A percentile compares a stretch with the other conserved stretches of the same genome.
phyloP scores from a whole-genome alignment of 2,329 filamentous ascomycete genomes.

The Grosmannia serpens region DNA sequence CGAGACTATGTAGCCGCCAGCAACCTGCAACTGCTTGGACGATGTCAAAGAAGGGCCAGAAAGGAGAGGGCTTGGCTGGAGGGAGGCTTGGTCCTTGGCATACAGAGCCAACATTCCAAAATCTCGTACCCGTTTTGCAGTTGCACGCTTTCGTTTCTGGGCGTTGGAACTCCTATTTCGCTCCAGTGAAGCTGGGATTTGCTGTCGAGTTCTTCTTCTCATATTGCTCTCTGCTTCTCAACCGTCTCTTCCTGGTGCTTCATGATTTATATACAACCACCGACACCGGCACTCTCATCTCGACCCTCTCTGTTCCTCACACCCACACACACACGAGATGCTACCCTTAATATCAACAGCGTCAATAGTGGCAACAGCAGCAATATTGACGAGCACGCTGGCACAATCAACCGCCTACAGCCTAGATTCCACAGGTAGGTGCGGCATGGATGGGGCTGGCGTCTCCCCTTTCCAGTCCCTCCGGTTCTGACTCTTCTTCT shows the following conservation, averaged over 20 bases:
- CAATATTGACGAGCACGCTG: background rate
- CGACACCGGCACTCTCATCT: background rate
- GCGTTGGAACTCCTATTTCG: background rate
- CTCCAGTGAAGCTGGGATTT: background rate
- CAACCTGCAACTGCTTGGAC: background rate
- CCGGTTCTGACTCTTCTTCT: background rate
- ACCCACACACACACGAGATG: background rate
- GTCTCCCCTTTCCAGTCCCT: background rate
- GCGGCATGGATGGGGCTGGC: background rate
- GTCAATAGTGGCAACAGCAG: background rate
- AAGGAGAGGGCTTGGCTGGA: background rate
- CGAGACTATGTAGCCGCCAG: background rate
- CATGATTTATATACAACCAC: background rate
- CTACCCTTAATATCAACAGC: background rate
- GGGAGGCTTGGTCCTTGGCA: background rate
- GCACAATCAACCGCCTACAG: constrained; percentile 4
- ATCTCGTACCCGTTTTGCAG: background rate
- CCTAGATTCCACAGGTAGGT: constrained; percentile 7
- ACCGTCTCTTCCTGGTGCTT: background rate
- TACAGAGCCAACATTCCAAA: background rate
- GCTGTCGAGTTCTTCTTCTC: background rate
- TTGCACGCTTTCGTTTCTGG: background rate
- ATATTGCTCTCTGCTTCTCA: background rate
- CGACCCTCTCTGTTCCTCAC: background rate
- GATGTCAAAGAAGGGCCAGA: background rate